These are phyloP conservation scores for Candida suzukii DNA, from an alignment of 805 yeast genomes.

Conservation along the genomic window DNA sequence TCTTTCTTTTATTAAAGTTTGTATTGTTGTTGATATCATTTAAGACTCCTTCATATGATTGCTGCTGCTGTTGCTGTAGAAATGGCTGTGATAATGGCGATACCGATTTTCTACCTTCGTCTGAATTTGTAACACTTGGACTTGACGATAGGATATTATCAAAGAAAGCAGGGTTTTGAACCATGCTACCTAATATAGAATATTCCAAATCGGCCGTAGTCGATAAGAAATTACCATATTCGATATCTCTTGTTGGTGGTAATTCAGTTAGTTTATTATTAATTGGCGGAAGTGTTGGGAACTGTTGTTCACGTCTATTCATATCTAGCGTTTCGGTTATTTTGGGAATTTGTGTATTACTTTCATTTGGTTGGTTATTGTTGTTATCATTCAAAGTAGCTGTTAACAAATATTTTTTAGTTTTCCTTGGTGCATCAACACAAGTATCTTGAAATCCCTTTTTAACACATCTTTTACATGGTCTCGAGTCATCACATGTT, in stretches of 20 bases:
- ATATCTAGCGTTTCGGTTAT: not conserved
- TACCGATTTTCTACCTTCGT: constrained; percentile 8
- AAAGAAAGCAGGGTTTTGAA: constrained; percentile 32
- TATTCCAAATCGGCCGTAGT: constrained; percentile 71
- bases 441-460: constrained; percentile 67
- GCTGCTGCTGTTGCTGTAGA: constrained; percentile 1
- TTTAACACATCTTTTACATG: constrained; percentile 67
- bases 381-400: constrained; percentile 18
- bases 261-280: not conserved
- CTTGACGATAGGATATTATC: constrained; percentile 2
- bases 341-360: not conserved
- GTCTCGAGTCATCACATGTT: constrained; percentile 68
- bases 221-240: constrained; percentile 41
- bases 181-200: constrained; percentile 58
- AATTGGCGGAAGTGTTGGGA: not conserved
- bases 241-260: not conserved
- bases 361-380: not conserved
- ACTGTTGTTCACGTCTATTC: not conserved
- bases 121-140: constrained; percentile 24
- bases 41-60: no score
- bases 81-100: not conserved
- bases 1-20: not conserved
- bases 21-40: no score
- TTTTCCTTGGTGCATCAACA: constrained; percentile 84
- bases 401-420: constrained; percentile 72